Evolutionary conservation across 768 basidiomycete genomes (phyloP).

Genomic region (Boletus tomentosulus): DNA sequence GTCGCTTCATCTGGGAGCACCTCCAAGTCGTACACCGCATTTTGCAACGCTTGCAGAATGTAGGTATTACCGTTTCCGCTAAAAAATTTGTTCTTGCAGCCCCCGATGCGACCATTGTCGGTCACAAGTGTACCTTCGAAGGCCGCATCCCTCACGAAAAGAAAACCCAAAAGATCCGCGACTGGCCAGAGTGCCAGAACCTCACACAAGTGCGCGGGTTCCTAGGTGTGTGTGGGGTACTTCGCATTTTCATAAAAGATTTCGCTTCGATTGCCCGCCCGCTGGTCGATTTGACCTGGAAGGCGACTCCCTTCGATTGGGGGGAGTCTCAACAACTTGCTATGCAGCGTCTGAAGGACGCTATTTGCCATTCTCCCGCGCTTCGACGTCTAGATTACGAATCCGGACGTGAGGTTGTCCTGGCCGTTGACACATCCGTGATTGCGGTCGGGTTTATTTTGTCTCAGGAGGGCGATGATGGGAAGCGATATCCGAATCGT

Average conservation of each 20-base stretch:
- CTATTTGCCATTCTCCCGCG: not conserved
- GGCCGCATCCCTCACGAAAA: conserved; percentile 28
- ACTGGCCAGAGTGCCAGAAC: conserved; percentile 26
- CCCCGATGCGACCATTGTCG: conserved; percentile 29
- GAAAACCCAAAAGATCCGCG: conserved; percentile 23
- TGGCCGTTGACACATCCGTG: not conserved
- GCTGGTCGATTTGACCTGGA: conserved; percentile 23
- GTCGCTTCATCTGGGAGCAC: conserved; percentile 39
- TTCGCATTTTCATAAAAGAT: conserved; percentile 29
- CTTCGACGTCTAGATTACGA: not conserved
- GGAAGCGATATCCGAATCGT: not conserved
- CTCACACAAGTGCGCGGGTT: conserved; percentile 26
- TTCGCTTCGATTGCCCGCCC: conserved; percentile 20
- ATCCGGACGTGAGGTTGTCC: not conserved
- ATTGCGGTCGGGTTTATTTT: not conserved
- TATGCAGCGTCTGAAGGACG: not conserved
- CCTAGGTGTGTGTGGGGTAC: conserved; percentile 24
- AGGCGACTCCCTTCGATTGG: conserved; percentile 24
- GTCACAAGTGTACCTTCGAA: conserved; percentile 36
- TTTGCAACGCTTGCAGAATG: conserved; percentile 25
- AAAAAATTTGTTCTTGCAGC: conserved; percentile 32
- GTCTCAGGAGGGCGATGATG: not conserved
- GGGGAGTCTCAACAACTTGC: not conserved
- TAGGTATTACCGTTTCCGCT: conserved; percentile 36
- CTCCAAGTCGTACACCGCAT: conserved; percentile 32